These are phyloP conservation scores for Exserohilum rostratum DNA, from an alignment of 2,329 filamentous ascomycete species.

Conservation along the genomic window DNA sequence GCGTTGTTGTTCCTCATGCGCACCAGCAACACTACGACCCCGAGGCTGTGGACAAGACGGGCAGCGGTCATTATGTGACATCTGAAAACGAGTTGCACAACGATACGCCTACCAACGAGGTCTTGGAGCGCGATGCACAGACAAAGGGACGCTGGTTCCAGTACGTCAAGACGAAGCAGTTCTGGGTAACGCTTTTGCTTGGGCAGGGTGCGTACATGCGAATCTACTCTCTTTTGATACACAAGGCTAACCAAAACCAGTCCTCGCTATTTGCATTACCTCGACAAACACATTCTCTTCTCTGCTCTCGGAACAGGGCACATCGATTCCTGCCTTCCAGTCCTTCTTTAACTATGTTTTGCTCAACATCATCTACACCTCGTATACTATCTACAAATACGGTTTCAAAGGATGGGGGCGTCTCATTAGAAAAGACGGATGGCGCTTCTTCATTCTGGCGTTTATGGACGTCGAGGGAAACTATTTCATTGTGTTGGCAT, in stretches of 20 bases:
- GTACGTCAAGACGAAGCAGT: conserved; percentile 83
- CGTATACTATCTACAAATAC: conserved; percentile 78
- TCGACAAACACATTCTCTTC: conserved; percentile 88
- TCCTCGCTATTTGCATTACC: conserved; percentile 77
- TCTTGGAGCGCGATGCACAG: conserved; percentile 46
- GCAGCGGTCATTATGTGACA: conserved; percentile 22
- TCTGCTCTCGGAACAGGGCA: conserved; percentile 70
- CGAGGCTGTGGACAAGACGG: conserved; percentile 22
- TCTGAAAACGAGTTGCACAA: conserved; percentile 39
- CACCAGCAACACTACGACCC: conserved; percentile 24
- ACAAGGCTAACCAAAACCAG: conserved; percentile 15
- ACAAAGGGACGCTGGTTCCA: conserved; percentile 60
- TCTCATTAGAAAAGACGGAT: conserved; percentile 73
- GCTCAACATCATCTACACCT: conserved; percentile 80
- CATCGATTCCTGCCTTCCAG: conserved; percentile 92
- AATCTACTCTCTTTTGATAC: not conserved
- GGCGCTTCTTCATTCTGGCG: conserved; percentile 88
- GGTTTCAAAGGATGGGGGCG: conserved; percentile 73
- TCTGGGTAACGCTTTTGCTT: conserved; percentile 81
- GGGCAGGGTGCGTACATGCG: conserved; percentile 58
- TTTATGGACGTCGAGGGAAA: conserved; percentile 97
- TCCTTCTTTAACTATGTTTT: conserved; percentile 93
- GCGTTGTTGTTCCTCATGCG: conserved; percentile 24
- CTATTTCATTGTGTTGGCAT: conserved; percentile 96
- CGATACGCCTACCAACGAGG: conserved; percentile 20